Evolutionary conservation across 2,329 filamentous ascomycete genomes (phyloP).

Genomic region (Amesomyces nigricolor): DNA sequence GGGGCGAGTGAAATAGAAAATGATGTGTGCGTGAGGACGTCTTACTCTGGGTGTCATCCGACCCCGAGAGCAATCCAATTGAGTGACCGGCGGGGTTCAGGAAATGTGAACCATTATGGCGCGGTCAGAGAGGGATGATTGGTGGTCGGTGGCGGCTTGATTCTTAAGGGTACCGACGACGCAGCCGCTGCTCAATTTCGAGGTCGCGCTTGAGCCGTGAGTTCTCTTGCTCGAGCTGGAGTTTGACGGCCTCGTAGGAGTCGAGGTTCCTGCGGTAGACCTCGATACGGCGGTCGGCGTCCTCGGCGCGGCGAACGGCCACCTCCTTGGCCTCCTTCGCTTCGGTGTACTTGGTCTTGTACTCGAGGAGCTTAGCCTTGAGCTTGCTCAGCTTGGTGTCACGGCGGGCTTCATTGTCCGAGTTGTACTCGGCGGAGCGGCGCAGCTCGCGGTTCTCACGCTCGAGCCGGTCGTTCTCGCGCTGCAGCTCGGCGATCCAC

Average conservation of each 20-base stretch:
- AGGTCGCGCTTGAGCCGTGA: conserved; percentile 28
- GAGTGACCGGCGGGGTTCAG: too few relatives aligned
- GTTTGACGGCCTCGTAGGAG: conserved; percentile 27
- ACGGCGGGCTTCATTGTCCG: conserved; percentile 31
- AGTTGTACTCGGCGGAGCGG: conserved; percentile 32
- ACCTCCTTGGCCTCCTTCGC: conserved; percentile 21
- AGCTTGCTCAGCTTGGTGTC: conserved; percentile 36
- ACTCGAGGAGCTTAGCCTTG: conserved; percentile 30
- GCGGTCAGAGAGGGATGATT: neutral
- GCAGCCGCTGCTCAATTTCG: conserved; percentile 2
- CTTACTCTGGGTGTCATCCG: too few relatives aligned
- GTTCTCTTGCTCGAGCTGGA: conserved; percentile 28
- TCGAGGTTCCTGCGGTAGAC: conserved; percentile 25
- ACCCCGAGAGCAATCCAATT: neutral
- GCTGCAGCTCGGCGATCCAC: conserved; percentile 35
- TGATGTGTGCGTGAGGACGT: too few relatives aligned
- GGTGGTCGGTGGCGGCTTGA: neutral
- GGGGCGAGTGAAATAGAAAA: neutral
- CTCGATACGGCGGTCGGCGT: conserved; percentile 23
- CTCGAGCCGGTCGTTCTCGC: conserved; percentile 33
- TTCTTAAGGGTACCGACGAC: neutral
- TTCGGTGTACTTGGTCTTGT: conserved; percentile 30
- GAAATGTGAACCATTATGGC: neutral
- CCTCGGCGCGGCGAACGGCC: conserved; percentile 25
- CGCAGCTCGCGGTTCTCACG: conserved; percentile 38